Evolutionary conservation across 345 rosid species (phyloP), one percentile per base, ranked within the genome.

Genomic region (Eucalyptus rudis): DNA sequence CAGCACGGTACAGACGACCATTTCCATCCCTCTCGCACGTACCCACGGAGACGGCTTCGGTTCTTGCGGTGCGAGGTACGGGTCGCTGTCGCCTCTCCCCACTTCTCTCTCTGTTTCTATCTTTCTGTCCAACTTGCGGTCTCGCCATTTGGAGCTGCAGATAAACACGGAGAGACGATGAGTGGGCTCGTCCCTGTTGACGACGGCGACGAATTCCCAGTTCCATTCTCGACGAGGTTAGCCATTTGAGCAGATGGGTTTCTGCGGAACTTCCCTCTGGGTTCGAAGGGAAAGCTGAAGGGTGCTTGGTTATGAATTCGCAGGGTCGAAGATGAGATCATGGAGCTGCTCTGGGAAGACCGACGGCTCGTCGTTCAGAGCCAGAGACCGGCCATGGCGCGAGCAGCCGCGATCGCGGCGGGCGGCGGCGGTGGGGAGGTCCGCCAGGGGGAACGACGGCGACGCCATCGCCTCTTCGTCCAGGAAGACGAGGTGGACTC

Each of bases 271-370:
- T 71, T 71, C 36, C 81, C 13, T 33, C 44, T 71, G 81, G 5
- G 13, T 71, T 71, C 13, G 44, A 33, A 19, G 44, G 40, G 11
- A 33, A 71, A 22, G 27, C 7, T 17, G 81, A 71, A 33, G 44
- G 76, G 11, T 27, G 43, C 22, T 87, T 87, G 59, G 85, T 15
- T 58, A 25, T 87, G 29, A 31, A 22, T 87, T 54, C 49, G 54
- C 91, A 95, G 97, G 90, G 90, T 89, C 33, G 97, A 94, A 84
- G 96, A 95, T 76, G 96, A 93, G 86, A 91, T 97, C 84, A 93
- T 94, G 99, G 99, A 97, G 95, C 93, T 96, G 51, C 90, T 95
- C 47, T 97, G 99, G 99, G 94, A 95, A 16, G 95, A 97, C 93
- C 98, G 99, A 40, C 99, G 92, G 86, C 96, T 94, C 1, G 95